Base-by-base conservation (phyloP, 345 rosid genomes). In the Salix exigua region DNA sequence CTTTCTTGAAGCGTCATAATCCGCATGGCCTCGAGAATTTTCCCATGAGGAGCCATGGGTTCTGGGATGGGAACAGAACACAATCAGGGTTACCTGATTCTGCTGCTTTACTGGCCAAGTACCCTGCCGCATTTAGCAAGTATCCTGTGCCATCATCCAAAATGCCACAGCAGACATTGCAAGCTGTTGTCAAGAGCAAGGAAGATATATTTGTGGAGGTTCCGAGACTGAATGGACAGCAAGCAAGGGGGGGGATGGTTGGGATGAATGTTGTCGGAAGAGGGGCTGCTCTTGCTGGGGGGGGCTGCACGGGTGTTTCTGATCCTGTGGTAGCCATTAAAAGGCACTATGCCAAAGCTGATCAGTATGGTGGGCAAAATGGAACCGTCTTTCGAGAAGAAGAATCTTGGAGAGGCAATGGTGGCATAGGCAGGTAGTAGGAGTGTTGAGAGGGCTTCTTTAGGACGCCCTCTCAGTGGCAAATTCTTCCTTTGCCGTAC, bases 21-120 rank as follows among this genome's bases (percentile, higher is more conserved):
- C 81, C 76, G 79, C 71, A 67, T 72, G 87, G 83, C 37, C 84
- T 82, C 30, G 92, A 93, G 79, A 90, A 87, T 83, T 86, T 82
- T 73, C 94, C 96, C 5, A 68, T 82, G 73, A 90, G 85, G 72
- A 89, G 91, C 80, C 89, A 89, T 40, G 91, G 97, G 3, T 90
- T 86, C 76, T 93, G 99, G 98, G 97, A 93, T 81, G 97, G 97
- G 75, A 91, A 76, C 76, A 86, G 87, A 84, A 91, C 91, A 50
- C 97, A 86, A 71, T 91, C 95, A 2, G 94, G 97, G 73, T 82
- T 86, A 77, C 93, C 98, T 1, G 96, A 91, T 83, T 91, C 98
- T 2, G 84, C 94, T 28, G 73, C 86, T 38, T 83, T 91, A 37
- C 72, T 93, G 79, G 91, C 98, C 10, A 88, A 89, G 74, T 91